Evolutionary conservation across 768 basidiomycete species (phyloP), one percentile per base, ranked within the genome.

Genomic region (Tricholoma flavovirens): DNA sequence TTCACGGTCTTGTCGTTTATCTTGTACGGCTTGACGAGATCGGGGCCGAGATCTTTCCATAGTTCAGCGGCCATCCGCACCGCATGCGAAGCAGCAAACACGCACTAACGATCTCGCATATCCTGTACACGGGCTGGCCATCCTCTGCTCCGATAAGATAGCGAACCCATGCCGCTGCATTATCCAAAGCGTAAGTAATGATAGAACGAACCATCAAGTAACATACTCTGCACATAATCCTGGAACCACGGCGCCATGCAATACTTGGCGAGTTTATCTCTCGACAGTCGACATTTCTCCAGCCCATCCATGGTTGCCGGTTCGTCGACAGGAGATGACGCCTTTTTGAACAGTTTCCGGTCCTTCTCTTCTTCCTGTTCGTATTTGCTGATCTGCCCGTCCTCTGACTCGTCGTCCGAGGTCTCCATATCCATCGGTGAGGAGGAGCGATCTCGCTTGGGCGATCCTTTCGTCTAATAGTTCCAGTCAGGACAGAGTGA

Each of bases 401-500:
- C 88, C 56, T 90, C 90, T 12, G 88, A 91, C 43, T 90, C 93
- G 46, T 90, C 88, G 29, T 86, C 84, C n/a, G 87, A 88, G 24
- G 86, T 87, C 48, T 90, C 90, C 82, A 90, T 91, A 64, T 89
- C 88, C 79, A 86, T 88, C 1, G 89, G 86, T 19, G 90, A 91
- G 0, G 88, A 85, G 2, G 87, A 87, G 22, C 85, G 81, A 49
- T 88, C 86, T 17, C 83, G 81, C 64, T 83, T 83, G 4, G 86
- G 84, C 11, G 86, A 84, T 60, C 62, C 72, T 69, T 67, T 73
- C 56, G 74, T 77, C 81, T 86, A 59, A 36, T 66, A 50, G 12
- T 1, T 51, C 22, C 17, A 17, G 45, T 58, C 14, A 53, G 33
- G 8, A 45, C 17, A 21, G 21, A 17, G 19, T 4, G 12, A 5